Evolutionary conservation across 768 basidiomycete genomes (phyloP).

Genomic region (Rhodotorula babjevae): DNA sequence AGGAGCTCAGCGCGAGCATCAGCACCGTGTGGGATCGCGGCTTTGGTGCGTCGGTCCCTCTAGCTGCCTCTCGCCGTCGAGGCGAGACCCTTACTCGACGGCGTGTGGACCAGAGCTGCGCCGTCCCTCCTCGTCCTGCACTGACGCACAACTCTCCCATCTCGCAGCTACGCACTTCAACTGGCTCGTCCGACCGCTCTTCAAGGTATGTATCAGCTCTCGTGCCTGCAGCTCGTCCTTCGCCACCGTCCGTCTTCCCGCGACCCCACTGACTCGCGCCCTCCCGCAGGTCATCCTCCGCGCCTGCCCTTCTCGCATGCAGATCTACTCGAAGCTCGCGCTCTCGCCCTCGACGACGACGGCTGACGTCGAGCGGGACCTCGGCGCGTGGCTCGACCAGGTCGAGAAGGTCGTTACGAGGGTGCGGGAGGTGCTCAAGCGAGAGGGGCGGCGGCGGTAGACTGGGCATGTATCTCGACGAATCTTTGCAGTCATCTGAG

Average conservation of each 20-base stretch:
- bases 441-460: neutral
- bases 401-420: neutral
- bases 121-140: too few species aligned
- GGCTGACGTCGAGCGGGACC: neutral
- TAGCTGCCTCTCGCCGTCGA: too few species aligned
- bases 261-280: neutral
- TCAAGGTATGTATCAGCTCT: constrained; percentile 5
- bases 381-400: neutral
- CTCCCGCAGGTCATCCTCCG: constrained; percentile 14
- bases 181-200: constrained; percentile 25
- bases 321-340: neutral
- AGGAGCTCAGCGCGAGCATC: constrained; percentile 12
- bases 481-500: too few species aligned
- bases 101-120: too few species aligned
- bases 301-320: constrained; percentile 9
- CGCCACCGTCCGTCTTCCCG: neutral
- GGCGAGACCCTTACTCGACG: too few species aligned
- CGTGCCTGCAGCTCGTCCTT: too few species aligned
- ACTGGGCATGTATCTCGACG: too few species aligned
- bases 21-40: constrained; percentile 7
- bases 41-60: constrained; percentile 8
- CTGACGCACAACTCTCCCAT: too few species aligned
- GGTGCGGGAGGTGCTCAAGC: neutral
- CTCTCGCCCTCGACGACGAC: too few species aligned
- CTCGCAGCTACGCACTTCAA: constrained; percentile 12